Evolutionary conservation across 2,329 filamentous ascomycete species (phyloP).

Genomic region (Akanthomyces muscarius): DNA sequence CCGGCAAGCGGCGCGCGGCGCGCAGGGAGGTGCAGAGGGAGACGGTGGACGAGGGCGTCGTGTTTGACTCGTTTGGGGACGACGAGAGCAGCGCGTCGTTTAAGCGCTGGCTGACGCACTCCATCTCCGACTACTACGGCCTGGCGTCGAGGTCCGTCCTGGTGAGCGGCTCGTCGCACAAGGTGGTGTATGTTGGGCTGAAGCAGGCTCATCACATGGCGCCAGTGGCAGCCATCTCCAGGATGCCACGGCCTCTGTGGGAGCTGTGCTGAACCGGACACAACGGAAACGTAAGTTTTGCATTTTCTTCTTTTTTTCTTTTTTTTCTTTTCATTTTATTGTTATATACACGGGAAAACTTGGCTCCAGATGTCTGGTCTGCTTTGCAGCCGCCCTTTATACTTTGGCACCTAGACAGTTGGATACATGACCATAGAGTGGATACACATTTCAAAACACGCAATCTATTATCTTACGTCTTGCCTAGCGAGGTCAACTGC

Average conservation of each 20-base stretch:
- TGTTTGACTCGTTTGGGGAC: conserved; percentile 75
- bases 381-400: background rate
- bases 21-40: conserved; percentile 53
- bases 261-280: conserved; percentile 46
- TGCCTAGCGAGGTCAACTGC: background rate
- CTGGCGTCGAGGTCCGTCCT: conserved; percentile 79
- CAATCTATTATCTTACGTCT: background rate
- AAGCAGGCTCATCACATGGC: conserved; percentile 41
- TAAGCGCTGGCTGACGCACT: conserved; percentile 88
- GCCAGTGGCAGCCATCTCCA: conserved; percentile 23
- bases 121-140: conserved; percentile 88
- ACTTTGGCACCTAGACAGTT: background rate
- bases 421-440: background rate
- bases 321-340: background rate
- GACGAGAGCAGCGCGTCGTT: conserved; percentile 70
- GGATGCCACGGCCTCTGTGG: conserved; percentile 61
- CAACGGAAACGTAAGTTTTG: background rate
- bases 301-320: background rate
- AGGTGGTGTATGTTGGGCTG: conserved; percentile 80
- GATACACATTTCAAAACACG: background rate
- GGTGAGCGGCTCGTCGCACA: conserved; percentile 63
- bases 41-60: conserved; percentile 58
- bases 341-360: background rate
- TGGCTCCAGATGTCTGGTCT: background rate
- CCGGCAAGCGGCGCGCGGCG: conserved; percentile 42